phyloP scores from a whole-genome alignment of 768 basidiomycete species.

The Macrolepiota dolichaula region DNA sequence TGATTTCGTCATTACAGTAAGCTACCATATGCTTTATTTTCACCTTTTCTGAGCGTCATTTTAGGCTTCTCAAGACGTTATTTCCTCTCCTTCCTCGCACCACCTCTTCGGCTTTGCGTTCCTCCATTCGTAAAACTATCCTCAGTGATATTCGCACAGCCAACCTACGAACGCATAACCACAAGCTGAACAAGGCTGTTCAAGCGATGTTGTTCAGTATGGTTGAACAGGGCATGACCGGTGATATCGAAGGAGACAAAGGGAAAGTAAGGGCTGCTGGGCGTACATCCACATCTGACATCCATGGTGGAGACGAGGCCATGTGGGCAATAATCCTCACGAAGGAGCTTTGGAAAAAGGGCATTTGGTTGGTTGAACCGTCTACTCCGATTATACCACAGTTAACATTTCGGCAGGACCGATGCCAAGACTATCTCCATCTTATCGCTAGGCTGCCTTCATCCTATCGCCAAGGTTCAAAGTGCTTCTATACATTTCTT shows the following conservation, averaged over 20 bases:
- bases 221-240: constrained; percentile 91
- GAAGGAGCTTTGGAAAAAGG: constrained; percentile 92
- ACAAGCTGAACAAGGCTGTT: constrained; percentile 93
- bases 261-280: constrained; percentile 56
- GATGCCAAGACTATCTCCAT: constrained; percentile 94
- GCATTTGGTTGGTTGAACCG: constrained; percentile 62
- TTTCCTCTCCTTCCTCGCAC: constrained; percentile 96
- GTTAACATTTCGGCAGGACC: constrained; percentile 46
- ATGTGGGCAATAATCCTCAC: constrained; percentile 97
- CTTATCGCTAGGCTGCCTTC: constrained; percentile 86
- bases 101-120: constrained; percentile 77
- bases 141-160: constrained; percentile 90
- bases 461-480: constrained; percentile 92
- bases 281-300: constrained; percentile 32
- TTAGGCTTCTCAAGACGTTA: constrained; percentile 83
- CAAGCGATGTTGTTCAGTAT: constrained; percentile 95
- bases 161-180: constrained; percentile 84
- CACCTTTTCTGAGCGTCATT: constrained; percentile 3
- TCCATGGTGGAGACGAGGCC: constrained; percentile 72
- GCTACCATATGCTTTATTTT: constrained; percentile 23
- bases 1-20: constrained; percentile 90
- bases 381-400: background rate
- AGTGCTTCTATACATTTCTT: constrained; percentile 95
- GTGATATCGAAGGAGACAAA: constrained; percentile 79
- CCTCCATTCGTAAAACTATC: constrained; percentile 90